A percentile compares a stretch with the other conserved stretches of the same genome.
These are phyloP conservation scores for Pholiota molesta DNA, from an alignment of 768 basidiomycete species.

Conservation along the genomic window DNA sequence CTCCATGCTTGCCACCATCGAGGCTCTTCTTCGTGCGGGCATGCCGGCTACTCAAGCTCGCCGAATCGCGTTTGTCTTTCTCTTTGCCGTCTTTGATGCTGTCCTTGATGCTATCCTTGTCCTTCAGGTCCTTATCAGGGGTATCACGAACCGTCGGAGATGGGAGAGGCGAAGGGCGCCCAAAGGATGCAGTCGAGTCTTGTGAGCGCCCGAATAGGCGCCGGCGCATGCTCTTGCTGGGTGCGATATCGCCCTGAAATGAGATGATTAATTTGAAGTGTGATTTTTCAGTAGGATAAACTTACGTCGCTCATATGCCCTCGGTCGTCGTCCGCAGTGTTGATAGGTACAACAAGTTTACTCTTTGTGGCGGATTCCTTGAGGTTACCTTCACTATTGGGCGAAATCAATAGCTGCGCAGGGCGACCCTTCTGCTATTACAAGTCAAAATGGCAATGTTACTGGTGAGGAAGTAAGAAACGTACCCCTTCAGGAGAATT, in stretches of 20 bases:
- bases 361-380: conserved; percentile 39
- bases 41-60: conserved; percentile 36
- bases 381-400: conserved; percentile 59
- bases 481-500: conserved; percentile 9
- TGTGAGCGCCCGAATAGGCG: conserved; percentile 67
- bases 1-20: conserved; percentile 50
- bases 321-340: conserved; percentile 52
- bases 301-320: conserved; percentile 71
- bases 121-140: conserved; percentile 32
- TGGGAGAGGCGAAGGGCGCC: conserved; percentile 20
- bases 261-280: not conserved
- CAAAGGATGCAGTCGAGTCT: conserved; percentile 35
- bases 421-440: conserved; percentile 46
- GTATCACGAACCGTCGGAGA: conserved; percentile 30
- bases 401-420: conserved; percentile 54
- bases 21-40: conserved; percentile 51
- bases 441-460: conserved; percentile 16
- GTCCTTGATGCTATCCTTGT: conserved; percentile 16
- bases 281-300: conserved; percentile 21
- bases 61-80: conserved; percentile 29
- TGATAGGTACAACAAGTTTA: conserved; percentile 31
- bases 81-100: conserved; percentile 24
- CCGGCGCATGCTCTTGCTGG: conserved; percentile 45
- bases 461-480: not conserved
- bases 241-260: conserved; percentile 54